phyloP scores from a whole-genome alignment of 2,329 filamentous ascomycete species.

The Xylaria arbuscula region DNA sequence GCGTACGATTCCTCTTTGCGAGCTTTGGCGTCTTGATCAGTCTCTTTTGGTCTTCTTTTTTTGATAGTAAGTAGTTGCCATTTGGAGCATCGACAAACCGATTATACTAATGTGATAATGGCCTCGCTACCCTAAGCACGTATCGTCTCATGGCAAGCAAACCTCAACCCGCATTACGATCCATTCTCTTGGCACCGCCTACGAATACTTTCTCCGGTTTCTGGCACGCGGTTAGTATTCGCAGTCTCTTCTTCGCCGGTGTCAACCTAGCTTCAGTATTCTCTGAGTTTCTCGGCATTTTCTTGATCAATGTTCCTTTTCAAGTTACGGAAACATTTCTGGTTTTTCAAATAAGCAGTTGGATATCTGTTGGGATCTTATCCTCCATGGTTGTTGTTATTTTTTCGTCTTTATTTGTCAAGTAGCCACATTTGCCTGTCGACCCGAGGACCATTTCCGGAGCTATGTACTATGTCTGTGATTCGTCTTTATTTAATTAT shows the following conservation, averaged over 20 bases:
- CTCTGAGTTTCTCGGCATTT: slow-evolving; percentile 44
- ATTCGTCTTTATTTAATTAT: slow-evolving; percentile 1
- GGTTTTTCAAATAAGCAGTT: slow-evolving; percentile 50
- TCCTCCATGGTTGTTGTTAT: slow-evolving; percentile 53
- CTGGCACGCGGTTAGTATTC: slow-evolving; percentile 13
- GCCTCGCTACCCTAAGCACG: slow-evolving; percentile 52
- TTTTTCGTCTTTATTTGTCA: slow-evolving; percentile 49
- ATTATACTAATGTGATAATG: slow-evolving; percentile 38
- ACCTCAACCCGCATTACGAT: slow-evolving; percentile 1
- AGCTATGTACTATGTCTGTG: slow-evolving; percentile 50
- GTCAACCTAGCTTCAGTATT: slow-evolving; percentile 13
- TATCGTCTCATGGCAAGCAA: slow-evolving; percentile 51
- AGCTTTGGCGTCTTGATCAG: slow-evolving; percentile 53
- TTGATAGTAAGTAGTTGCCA: slow-evolving; percentile 48
- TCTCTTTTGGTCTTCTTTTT: slow-evolving; percentile 54
- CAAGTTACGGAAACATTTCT: slow-evolving; percentile 51
- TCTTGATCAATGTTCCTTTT: slow-evolving; percentile 55
- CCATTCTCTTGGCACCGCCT: slow-evolving; percentile 18
- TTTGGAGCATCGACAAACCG: no score
- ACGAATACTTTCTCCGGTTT: slow-evolving; percentile 33
- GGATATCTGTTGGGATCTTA: slow-evolving; percentile 50
- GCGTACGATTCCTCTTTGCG: slow-evolving; percentile 56
- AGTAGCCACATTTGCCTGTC: slow-evolving; percentile 52
- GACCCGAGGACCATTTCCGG: slow-evolving; percentile 52
- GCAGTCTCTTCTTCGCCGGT: not conserved